phyloP scores from a whole-genome alignment of 257 asterid genomes.

The Agastache rugosa region DNA sequence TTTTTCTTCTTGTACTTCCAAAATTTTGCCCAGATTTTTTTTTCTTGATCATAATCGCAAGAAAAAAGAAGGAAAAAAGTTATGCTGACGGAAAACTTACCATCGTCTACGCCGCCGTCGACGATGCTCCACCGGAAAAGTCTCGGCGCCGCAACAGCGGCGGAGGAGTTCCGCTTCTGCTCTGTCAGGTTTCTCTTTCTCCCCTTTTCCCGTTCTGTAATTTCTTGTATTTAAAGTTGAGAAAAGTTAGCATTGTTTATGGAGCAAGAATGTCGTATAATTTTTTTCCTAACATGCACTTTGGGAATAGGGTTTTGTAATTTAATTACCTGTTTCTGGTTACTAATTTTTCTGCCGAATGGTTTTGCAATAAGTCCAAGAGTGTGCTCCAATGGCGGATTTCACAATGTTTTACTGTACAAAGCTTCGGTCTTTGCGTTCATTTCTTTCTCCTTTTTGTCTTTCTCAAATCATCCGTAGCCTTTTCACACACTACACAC shows the following conservation, averaged over 20 bases:
- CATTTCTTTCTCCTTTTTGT: slow-evolving; percentile 21
- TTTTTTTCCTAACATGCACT: slow-evolving; percentile 19
- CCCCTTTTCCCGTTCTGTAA: not conserved
- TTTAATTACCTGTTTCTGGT: slow-evolving; percentile 39
- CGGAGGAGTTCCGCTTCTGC: not conserved
- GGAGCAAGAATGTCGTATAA: slow-evolving; percentile 25
- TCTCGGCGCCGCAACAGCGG: slow-evolving; percentile 18
- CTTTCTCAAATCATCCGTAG: slow-evolving; percentile 36
- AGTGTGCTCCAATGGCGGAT: slow-evolving; percentile 47
- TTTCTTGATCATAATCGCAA: not conserved
- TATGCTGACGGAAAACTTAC: slow-evolving; percentile 27
- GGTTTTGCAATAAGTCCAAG: slow-evolving; percentile 41
- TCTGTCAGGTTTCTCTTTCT: slow-evolving; percentile 3
- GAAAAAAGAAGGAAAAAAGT: not conserved
- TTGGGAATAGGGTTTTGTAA: slow-evolving; percentile 40
- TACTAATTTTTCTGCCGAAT: slow-evolving; percentile 35
- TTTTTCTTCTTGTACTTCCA: no score
- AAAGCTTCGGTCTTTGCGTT: slow-evolving; percentile 36
- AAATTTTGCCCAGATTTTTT: not conserved
- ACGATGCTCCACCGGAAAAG: slow-evolving; percentile 27
- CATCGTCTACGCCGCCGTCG: slow-evolving; percentile 23
- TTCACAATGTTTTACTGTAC: slow-evolving; percentile 38
- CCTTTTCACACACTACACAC: slow-evolving; percentile 23
- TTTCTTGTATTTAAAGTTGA: slow-evolving; percentile 31
- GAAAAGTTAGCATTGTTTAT: slow-evolving; percentile 31